Evolutionary conservation across 352 stramenopile species (phyloP).

Genomic region (Globisporangium ultimum): DNA sequence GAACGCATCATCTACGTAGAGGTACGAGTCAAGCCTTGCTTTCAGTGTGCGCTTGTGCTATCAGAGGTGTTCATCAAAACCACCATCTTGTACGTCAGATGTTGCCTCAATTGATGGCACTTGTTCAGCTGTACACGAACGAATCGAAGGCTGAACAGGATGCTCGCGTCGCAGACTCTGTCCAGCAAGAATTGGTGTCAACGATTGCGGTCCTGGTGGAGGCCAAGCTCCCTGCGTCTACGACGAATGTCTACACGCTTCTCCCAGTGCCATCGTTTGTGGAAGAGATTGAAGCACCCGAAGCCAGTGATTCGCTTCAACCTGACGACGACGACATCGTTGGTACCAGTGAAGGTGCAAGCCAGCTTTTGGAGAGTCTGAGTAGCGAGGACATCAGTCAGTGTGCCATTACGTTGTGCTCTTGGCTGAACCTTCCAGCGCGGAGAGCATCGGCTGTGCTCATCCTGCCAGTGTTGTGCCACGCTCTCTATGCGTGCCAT

Average conservation of each 20-base stretch:
- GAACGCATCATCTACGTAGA: constrained; percentile 43
- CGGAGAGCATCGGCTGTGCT: constrained; percentile 34
- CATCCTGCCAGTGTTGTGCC: constrained; percentile 34
- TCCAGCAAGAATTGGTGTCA: constrained; percentile 47
- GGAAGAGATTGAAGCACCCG: constrained; percentile 35
- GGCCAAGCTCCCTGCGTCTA: constrained; percentile 31
- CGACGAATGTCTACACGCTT: constrained; percentile 42
- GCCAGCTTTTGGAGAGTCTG: constrained; percentile 3
- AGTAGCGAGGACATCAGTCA: constrained; percentile 34
- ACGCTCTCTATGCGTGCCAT: constrained; percentile 18
- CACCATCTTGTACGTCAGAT: constrained; percentile 18
- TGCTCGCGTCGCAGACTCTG: constrained; percentile 29
- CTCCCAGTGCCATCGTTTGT: constrained; percentile 60
- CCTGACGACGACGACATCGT: not conserved
- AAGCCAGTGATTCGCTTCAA: not conserved
- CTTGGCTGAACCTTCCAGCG: constrained; percentile 28
- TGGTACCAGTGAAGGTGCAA: not conserved
- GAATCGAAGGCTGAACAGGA: constrained; percentile 2
- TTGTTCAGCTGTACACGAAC: constrained; percentile 24
- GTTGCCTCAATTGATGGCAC: constrained; percentile 35
- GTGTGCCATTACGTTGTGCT: constrained; percentile 35
- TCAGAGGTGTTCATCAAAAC: not conserved
- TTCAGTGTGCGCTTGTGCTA: not conserved
- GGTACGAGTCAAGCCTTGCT: constrained; percentile 6
- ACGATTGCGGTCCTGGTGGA: constrained; percentile 63